Base-by-base conservation (phyloP, 768 basidiomycete species). In the Fomitopsis pulvina region DNA sequence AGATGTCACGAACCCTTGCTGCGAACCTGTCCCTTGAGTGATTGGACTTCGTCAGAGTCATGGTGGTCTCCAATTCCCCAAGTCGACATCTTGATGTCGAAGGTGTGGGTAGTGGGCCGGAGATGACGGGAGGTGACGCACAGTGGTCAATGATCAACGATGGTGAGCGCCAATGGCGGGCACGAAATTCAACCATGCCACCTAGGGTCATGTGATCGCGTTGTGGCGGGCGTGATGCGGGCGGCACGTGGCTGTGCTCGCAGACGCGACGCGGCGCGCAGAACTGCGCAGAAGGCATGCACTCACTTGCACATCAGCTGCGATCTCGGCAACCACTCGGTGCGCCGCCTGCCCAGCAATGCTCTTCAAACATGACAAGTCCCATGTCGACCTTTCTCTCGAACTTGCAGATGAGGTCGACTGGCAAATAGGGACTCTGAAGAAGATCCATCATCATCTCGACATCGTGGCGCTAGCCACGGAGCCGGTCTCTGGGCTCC, bases 401-500 rank as follows among this genome's bases (percentile, higher is more conserved):
- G 81, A 79, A 47, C 58, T 83, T 18, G 69, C 71, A 10, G 84
- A 86, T 52, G 61, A 68, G 44, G 58, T 68, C 14, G 80, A 84
- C 49, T 87, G 83, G 82, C 72, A 74, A 37, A 63, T 74, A 12
- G 78, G 74, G 24, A 57, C 61, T 12, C 66, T 87, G 16, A 71
- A 72, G 53, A 67, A 68, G 0, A 64, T 81, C 34, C 71, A 77
- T 18, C 76, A 78, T 55, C 73, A 74, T 18, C 61, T 74, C 41
- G 71, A 84, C 54, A 64, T 81, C 44, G 72, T 72, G 6, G 65
- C 76, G 1, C 59, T 83, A 45, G 78, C 84, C 7, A 66, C 77
- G 47, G 83, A 87, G 53, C 78, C 85, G 9, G 64, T 81, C 45
- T 69, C 76, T 30, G 74, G 80, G 30, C 63, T 87, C 20, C 68